Evolutionary conservation across 2,329 filamentous ascomycete genomes (phyloP), one percentile per base, ranked within the genome.

Genomic region (Dactylellina leptospora): DNA sequence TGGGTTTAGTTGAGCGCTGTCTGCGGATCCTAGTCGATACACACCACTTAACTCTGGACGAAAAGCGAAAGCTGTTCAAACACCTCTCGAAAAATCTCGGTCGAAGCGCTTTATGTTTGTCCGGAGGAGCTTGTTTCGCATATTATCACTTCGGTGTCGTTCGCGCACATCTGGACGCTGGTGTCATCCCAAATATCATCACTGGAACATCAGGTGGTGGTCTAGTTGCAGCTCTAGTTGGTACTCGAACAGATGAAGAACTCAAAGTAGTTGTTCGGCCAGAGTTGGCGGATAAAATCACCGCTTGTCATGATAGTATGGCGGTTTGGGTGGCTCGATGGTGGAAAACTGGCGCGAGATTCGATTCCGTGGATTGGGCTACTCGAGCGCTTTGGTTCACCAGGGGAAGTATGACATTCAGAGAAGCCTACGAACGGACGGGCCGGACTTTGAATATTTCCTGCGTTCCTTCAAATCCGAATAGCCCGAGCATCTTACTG

Each of bases 141-240:
- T 76, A 76, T 79, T 97, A 97, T 79, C 95, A 99, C 79, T 92
- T 97, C 74, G 95, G 95, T 9, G 91, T 99, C 8, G 86, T 95
- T 53, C 93, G 92, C 79, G 93, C 93, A 6, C 84, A 97, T 3
- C 83, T 97, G 4, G 95, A 97, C 77, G 90, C 92, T 10, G 86
- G 90, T 68, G 83, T 96, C 0, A 82, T 99, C 0, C 95, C 95
- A 0, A 90, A 96, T 74, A 93, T 99, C 75, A 96, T 99, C 75
- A 97, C 95, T 0, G 95, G 95, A 9, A 99, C 95, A 1, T 97
- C 93, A 73, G 95, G 95, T 4, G 95, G 95, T 55, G 95, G 95
- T 10, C 83, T 99, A 5, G 88, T 97, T 10, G 95, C 95, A 1
- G 92, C 87, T 0, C 82, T 99, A 5, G 86, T 96, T 1, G 91